These are phyloP conservation scores for Candida khao-thaluensis DNA, from an alignment of 805 yeast species.

Conservation along the genomic window DNA sequence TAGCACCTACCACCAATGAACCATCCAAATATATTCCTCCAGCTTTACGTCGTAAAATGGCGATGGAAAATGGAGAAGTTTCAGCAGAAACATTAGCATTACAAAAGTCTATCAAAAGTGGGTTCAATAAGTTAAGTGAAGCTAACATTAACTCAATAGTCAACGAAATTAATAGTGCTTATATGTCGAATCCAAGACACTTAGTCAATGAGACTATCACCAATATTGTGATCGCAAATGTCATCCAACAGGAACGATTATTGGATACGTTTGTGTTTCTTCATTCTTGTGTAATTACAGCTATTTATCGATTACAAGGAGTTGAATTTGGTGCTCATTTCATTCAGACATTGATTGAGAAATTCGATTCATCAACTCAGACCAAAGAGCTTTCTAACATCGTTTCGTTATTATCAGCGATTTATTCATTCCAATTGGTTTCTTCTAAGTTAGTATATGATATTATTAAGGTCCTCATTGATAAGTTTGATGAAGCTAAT, in stretches of 20 bases:
- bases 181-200: conserved; percentile 69
- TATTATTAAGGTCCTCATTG: conserved; percentile 54
- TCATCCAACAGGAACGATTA: conserved; percentile 60
- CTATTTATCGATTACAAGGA: conserved; percentile 77
- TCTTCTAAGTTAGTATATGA: conserved; percentile 78
- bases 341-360: conserved; percentile 76
- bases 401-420: conserved; percentile 69
- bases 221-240: conserved; percentile 59
- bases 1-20: conserved; percentile 43
- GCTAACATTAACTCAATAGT: conserved; percentile 73
- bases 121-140: conserved; percentile 86
- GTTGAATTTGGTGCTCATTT: conserved; percentile 87
- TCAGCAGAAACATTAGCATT: conserved; percentile 46
- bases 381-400: conserved; percentile 60
- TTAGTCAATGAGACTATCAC: conserved; percentile 72
- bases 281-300: conserved; percentile 74
- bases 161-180: conserved; percentile 64
- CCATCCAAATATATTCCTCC: conserved; percentile 76
- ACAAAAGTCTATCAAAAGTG: conserved; percentile 70
- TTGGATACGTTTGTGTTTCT: conserved; percentile 76
- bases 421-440: conserved; percentile 75
- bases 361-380: conserved; percentile 43
- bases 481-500: conserved; percentile 61
- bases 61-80: conserved; percentile 32
- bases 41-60: conserved; percentile 61